A percentile compares a stretch with the other conserved stretches of the same genome.
phyloP scores from a whole-genome alignment of 208 protist genomes.

The Leishmania aethiopica region DNA sequence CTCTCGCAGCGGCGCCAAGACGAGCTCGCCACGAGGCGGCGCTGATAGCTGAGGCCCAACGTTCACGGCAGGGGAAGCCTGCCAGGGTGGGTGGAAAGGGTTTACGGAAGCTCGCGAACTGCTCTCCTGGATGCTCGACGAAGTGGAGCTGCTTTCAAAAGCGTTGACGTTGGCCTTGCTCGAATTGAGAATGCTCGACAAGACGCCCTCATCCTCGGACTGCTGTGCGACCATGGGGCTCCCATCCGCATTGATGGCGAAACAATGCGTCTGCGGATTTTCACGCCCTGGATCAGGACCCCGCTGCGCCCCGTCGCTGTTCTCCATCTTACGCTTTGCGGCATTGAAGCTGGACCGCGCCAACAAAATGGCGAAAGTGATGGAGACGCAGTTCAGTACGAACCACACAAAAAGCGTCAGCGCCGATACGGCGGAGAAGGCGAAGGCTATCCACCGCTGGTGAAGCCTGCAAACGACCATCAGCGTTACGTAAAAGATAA shows the following conservation, averaged over 20 bases:
- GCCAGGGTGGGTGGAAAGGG: neutral
- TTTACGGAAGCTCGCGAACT: neutral
- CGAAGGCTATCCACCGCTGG: conserved; percentile 37
- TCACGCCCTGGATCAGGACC: neutral
- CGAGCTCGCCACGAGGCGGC: neutral
- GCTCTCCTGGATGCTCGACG: neutral
- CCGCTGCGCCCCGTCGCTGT: no score
- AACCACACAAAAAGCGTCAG: conserved; percentile 20
- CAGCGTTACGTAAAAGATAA: conserved; percentile 48
- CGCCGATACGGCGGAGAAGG: conserved; percentile 24
- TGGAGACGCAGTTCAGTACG: conserved; percentile 14
- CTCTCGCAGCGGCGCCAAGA: neutral
- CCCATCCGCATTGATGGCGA: neutral
- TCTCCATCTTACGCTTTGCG: neutral
- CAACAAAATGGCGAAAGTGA: conserved; percentile 10
- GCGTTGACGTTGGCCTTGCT: neutral
- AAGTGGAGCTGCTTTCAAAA: neutral
- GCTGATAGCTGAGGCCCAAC: neutral
- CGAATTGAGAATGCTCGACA: conserved; percentile 30
- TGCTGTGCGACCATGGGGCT: neutral
- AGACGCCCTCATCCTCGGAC: conserved; percentile 11
- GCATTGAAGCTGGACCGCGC: neutral
- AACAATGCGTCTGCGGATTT: neutral
- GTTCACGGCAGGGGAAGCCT: neutral
- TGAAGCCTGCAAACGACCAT: conserved; percentile 30